These are phyloP conservation scores for Exophiala sp. DNA, from an alignment of 2,329 filamentous ascomycete genomes.

Conservation along the genomic window DNA sequence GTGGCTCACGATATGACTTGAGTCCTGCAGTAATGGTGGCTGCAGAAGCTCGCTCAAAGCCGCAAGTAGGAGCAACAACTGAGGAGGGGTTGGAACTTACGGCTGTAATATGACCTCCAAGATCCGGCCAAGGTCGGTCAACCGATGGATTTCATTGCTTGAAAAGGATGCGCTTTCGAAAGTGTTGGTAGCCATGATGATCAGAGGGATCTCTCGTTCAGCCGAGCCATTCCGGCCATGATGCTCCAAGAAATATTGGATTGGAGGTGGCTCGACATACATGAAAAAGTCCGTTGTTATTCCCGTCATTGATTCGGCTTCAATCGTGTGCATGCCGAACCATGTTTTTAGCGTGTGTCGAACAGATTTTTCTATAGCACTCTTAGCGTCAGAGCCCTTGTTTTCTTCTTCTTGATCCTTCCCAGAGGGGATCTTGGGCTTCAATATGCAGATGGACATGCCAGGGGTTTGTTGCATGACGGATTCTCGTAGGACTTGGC, in stretches of 20 bases:
- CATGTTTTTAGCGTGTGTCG: too few species aligned
- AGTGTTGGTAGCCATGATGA: conserved; percentile 35
- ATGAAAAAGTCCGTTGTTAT: conserved; percentile 4
- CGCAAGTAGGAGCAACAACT: too few species aligned
- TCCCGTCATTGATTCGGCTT: not conserved
- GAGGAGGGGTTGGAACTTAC: conserved; percentile 11
- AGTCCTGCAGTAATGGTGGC: too few species aligned
- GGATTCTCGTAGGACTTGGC: too few species aligned
- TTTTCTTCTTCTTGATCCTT: too few species aligned
- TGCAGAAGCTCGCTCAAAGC: too few species aligned
- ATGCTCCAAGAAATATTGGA: conserved; percentile 35
- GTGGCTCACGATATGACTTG: too few species aligned
- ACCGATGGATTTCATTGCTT: not conserved
- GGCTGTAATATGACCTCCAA: conserved; percentile 39
- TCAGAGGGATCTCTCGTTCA: conserved; percentile 28
- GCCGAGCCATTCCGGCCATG: conserved; percentile 29
- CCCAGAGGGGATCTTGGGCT: too few species aligned
- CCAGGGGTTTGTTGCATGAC: too few species aligned
- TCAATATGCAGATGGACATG: too few species aligned
- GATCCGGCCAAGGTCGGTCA: conserved; percentile 13
- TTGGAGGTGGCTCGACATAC: conserved; percentile 16
- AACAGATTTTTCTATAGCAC: conserved; percentile 33
- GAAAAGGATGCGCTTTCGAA: conserved; percentile 31
- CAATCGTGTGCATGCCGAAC: not conserved
- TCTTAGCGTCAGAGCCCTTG: too few species aligned